Base-by-base conservation (phyloP, 192 early-diverging fungal species). In the Coemansia sp. region DNA sequence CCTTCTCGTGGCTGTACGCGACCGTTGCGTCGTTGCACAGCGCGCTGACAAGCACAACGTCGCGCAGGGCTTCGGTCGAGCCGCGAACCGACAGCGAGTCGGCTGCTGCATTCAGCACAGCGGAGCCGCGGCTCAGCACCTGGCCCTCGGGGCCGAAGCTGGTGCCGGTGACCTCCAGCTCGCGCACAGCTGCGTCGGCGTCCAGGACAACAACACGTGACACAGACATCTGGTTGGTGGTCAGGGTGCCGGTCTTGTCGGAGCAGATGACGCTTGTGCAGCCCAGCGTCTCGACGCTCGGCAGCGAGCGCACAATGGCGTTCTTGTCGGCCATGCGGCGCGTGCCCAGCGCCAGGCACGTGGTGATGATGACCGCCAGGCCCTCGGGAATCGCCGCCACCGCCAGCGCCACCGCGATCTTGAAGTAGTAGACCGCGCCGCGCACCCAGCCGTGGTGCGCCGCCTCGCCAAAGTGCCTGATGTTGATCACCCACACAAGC, bases 381-480 rank as follows among this genome's bases (percentile, higher is more conserved):
- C 97, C 97, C 84, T 99, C 97, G 62, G 97, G 97, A 72, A 99
- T 99, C 41, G 95, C 96, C 54, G 97, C 96, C 23, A 99, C 96
- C 33, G 96, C 97, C 55, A 99, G 83, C 2, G 97, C 96, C 52
- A 99, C 95, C 25, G 96, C 97, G 45, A 97, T 98, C 82, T 97
- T 98, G 81, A 99, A 99, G 83, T 97, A 97, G 82, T 98, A 97
- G 55, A 99, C 82, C 50, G 94, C 94, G 57, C 97, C 96, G 65
- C 90, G 88, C 59, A 98, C 59, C 96, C 94, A 98, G 33, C 92
- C 93, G 63, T 90, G 85, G 78, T 91, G 90, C 38, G 87, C 74
- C 20, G 88, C 86, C 70, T 99, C 95, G 74, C 77, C 86, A 70
- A 99, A 99, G 76, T 99, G 96, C 38, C 94, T 89, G 62, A 99